Conservation (phyloP, 768 basidiomycete genomes). For the Xerocomellus dryophilus region DNA sequence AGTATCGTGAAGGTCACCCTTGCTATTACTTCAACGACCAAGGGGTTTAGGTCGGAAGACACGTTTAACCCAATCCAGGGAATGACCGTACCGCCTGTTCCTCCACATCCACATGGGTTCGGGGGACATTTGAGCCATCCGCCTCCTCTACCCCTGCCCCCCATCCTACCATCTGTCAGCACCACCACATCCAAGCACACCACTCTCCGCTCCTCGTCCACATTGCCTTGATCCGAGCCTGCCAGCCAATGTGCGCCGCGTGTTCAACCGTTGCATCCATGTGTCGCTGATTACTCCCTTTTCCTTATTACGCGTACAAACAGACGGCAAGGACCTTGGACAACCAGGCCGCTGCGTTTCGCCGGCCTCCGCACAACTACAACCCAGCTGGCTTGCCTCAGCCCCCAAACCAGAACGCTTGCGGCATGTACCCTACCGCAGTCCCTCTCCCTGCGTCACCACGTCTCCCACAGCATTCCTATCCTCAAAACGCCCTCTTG, state of each 20-base stretch:
- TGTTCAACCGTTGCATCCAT: conserved; percentile 13
- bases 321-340: conserved; percentile 69
- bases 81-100: conserved; percentile 31
- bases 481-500: conserved; percentile 50
- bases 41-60: too few species aligned
- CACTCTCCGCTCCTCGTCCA: conserved; percentile 64
- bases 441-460: too few species aligned
- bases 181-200: conserved; percentile 42
- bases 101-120: conserved; percentile 21
- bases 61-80: too few species aligned
- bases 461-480: conserved; percentile 18
- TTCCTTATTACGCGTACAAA: conserved; percentile 27
- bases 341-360: too few species aligned
- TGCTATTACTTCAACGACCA: too few species aligned
- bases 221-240: conserved; percentile 58
- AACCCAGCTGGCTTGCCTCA: conserved; percentile 19
- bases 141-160: conserved; percentile 46
- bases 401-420: too few species aligned
- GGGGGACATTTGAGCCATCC: conserved; percentile 21
- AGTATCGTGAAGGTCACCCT: too few species aligned
- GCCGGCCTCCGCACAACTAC: conserved; percentile 11
- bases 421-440: too few species aligned
- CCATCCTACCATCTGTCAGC: conserved; percentile 25
- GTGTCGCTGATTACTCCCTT: conserved; percentile 16
- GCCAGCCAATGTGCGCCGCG: conserved; percentile 58